Conservation (phyloP, 352 stramenopile species). For the Pythium dissotocum region DNA sequence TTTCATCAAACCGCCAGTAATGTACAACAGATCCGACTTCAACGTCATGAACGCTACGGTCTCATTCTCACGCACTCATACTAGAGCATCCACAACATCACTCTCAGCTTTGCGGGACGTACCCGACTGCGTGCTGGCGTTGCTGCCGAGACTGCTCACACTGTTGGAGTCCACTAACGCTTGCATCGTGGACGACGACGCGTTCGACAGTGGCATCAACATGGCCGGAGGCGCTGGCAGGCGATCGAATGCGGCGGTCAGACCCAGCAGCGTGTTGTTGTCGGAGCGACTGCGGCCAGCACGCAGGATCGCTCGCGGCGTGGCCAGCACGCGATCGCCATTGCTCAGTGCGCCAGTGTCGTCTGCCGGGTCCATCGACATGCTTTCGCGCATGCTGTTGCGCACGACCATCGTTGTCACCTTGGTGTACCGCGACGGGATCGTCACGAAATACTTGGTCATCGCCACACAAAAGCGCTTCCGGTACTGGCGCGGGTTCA, state of each 20-base stretch:
- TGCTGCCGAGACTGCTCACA: conserved; percentile 23
- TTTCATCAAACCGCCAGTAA: conserved; percentile 5
- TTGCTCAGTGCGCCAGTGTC: neutral
- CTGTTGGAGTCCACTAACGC: neutral
- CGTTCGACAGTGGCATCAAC: neutral
- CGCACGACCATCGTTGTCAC: conserved; percentile 63
- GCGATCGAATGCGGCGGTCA: conserved; percentile 16
- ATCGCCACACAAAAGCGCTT: conserved; percentile 85
- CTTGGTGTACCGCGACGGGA: conserved; percentile 85
- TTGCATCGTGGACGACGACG: neutral
- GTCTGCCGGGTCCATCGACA: conserved; percentile 10
- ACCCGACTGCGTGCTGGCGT: conserved; percentile 27
- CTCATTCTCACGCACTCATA: conserved; percentile 3
- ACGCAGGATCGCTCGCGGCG: neutral
- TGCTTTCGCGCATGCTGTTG: conserved; percentile 31
- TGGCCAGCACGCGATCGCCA: conserved; percentile 7
- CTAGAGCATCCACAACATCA: conserved; percentile 2
- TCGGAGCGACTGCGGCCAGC: conserved; percentile 12
- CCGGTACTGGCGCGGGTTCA: conserved; percentile 87
- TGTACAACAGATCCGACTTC: neutral
- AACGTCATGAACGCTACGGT: conserved; percentile 1
- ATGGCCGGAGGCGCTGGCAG: neutral
- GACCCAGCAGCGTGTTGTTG: conserved; percentile 24
- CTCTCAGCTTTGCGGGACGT: conserved; percentile 11
- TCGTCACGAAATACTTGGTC: conserved; percentile 90